Base-by-base conservation (phyloP, 768 basidiomycete genomes). In the Suillus bovinus region DNA sequence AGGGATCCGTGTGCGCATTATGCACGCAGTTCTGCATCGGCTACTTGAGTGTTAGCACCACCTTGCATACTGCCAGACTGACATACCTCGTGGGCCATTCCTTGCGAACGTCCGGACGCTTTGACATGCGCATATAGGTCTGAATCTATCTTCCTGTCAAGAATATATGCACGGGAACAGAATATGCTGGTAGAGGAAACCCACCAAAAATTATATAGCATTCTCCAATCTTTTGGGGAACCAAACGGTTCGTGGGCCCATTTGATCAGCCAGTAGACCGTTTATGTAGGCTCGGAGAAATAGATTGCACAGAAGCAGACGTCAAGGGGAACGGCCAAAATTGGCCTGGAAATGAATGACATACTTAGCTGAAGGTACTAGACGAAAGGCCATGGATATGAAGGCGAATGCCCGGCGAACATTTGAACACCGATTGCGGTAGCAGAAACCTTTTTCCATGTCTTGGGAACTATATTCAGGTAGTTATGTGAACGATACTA, bases 61-160 rank as follows among this genome's bases (percentile, higher is more conserved):
- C 22, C 2, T 24, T 55, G 16, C 34, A 55, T 55, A 27, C 22
- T 24, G 13, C 13, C 31, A 38, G 9, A 9, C 16, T 24, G 24
- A 16, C 54, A 16, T 38, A 38, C 54, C 36, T 55, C 34, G 9
- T 20, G 22, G 17, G 34, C 0, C 2, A 9, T 38, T 22, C 16
- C 54, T 24, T 36, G 34, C 38, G 34, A 9, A 55, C 22, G 3
- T 38, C 14, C 24, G 9, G 22, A 38, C 9, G 54, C 54, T 24
- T 55, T 55, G n/a, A 55, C 54, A 16, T 55, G 54, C 17, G 22
- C n/a, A 20, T 55, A 55, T 10, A 55, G 14, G 9, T 55, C 34
- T 27, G 54, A 55, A 4, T 55, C 54, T 24, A 38, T 9, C 34
- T 38, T 55, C 54, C 54, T 55, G 22, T 10, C 36, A 24, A 38